These are phyloP conservation scores for Aciculoconidium aculeatum DNA, from an alignment of 805 yeast species.

Conservation along the genomic window DNA sequence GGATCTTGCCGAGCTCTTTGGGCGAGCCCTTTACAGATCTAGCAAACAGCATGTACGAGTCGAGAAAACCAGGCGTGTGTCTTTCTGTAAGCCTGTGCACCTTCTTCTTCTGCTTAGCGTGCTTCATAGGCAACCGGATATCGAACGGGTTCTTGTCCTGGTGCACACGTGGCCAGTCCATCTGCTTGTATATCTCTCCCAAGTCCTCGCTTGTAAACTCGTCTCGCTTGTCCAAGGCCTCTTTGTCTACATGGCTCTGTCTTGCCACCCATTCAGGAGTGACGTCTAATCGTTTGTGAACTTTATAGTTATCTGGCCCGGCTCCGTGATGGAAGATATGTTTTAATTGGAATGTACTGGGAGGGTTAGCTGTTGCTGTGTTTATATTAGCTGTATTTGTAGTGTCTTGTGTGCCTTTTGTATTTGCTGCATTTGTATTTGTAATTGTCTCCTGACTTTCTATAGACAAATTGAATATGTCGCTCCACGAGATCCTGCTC, in stretches of 20 bases:
- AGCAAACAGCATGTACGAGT: slow-evolving; percentile 59
- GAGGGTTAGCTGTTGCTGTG: neutral
- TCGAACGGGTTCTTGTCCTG: slow-evolving; percentile 35
- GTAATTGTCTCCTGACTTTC: no score
- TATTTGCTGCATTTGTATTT: no score
- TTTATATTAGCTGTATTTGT: neutral
- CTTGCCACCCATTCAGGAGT: slow-evolving; percentile 33
- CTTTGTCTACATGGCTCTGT: slow-evolving; percentile 4
- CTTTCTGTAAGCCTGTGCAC: slow-evolving; percentile 28
- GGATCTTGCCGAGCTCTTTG: slow-evolving; percentile 28
- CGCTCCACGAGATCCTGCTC: no score
- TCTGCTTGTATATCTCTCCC: slow-evolving; percentile 9
- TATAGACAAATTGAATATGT: no score
- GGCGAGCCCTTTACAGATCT: slow-evolving; percentile 36
- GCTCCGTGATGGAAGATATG: slow-evolving; percentile 63
- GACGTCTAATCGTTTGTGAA: slow-evolving; percentile 47
- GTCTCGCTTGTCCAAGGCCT: slow-evolving; percentile 2
- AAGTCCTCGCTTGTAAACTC: slow-evolving; percentile 3
- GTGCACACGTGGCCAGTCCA: slow-evolving; percentile 34
- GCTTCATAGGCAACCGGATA: slow-evolving; percentile 24
- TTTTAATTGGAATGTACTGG: slow-evolving; percentile 33
- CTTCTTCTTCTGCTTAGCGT: slow-evolving; percentile 12
- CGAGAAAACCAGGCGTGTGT: slow-evolving; percentile 55
- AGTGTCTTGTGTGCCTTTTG: no score
- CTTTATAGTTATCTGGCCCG: slow-evolving; percentile 29